phyloP scores from a whole-genome alignment of 225 moss, liverwort and hornwort species.

The Pseudisothecium myosuroides region DNA sequence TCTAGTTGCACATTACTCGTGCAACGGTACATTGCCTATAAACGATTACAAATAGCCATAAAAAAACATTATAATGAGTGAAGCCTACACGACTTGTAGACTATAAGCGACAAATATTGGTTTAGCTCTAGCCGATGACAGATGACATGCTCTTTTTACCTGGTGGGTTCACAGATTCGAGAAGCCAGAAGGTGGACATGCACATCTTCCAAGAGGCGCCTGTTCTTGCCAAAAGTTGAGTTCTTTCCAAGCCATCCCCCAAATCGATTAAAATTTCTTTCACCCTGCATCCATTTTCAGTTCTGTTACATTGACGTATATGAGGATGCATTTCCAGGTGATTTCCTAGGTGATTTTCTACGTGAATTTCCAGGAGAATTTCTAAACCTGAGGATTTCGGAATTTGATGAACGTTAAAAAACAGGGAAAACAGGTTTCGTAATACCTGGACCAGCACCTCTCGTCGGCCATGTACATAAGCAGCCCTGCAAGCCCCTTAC shows the following conservation, averaged over 20 bases:
- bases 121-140: background rate
- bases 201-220: slow-evolving; percentile 85
- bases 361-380: background rate
- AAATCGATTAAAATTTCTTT: slow-evolving; percentile 86
- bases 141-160: slow-evolving; percentile 28
- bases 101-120: background rate
- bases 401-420: background rate
- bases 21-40: background rate
- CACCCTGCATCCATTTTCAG: slow-evolving; percentile 42
- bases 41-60: background rate
- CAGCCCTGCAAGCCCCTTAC: slow-evolving; percentile 48
- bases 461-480: slow-evolving; percentile 81
- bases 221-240: slow-evolving; percentile 79
- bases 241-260: slow-evolving; percentile 96
- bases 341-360: background rate
- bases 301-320: background rate
- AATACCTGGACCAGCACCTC: slow-evolving; percentile 62
- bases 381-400: background rate
- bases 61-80: background rate
- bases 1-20: background rate
- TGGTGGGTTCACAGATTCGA: slow-evolving; percentile 86
- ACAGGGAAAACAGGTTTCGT: background rate
- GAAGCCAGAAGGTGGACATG: slow-evolving; percentile 93
- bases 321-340: background rate
- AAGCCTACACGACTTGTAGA: background rate